Conservation (phyloP, 768 basidiomycete species). For the Fistulinella prunicolor region DNA sequence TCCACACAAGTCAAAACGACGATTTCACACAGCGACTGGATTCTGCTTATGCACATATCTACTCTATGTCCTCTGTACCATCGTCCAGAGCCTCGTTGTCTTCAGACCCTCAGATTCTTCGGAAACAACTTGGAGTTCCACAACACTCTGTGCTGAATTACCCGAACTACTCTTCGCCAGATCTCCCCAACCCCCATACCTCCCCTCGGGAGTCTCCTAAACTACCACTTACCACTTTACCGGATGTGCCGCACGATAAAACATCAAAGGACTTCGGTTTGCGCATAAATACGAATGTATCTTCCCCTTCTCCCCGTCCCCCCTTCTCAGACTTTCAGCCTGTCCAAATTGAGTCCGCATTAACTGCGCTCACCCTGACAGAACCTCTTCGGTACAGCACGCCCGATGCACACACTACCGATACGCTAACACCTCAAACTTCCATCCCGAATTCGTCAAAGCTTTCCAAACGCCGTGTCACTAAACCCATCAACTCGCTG, state of each 20-base stretch:
- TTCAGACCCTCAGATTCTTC: conserved; percentile 25
- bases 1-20: conserved; percentile 5
- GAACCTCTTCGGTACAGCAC: background rate
- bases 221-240: background rate
- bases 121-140: conserved; percentile 29
- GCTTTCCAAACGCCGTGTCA: conserved; percentile 3
- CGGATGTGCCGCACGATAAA: background rate
- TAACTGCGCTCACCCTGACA: background rate
- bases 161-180: conserved; percentile 11
- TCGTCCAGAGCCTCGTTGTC: conserved; percentile 14
- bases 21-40: conserved; percentile 23
- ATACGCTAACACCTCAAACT: background rate
- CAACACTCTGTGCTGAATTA: conserved; percentile 31
- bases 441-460: conserved; percentile 1
- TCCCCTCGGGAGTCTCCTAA: background rate
- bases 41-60: conserved; percentile 25
- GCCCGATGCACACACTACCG: background rate
- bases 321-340: background rate
- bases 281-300: conserved; percentile 2
- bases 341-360: background rate
- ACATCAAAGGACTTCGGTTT: conserved; percentile 2
- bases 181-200: conserved; percentile 26
- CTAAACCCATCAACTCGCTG: background rate
- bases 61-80: conserved; percentile 15
- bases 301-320: background rate